A percentile compares a stretch with the other conserved stretches of the same genome.
Conservation (phyloP, 805 yeast species). For the Nakazawaea anatomiae region DNA sequence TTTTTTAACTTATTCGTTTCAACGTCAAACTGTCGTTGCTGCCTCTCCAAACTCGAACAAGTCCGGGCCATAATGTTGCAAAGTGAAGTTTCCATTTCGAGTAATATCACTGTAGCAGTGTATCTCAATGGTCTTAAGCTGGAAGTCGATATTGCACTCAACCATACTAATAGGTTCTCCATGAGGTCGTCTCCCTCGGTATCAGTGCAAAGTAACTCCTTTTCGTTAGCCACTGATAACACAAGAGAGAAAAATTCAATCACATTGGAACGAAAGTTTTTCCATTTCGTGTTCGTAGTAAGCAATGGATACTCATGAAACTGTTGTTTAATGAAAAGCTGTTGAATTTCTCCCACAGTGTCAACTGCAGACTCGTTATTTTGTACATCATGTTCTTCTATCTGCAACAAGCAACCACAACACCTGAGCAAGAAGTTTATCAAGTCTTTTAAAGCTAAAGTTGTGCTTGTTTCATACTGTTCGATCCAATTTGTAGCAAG, state of each 20-base stretch:
- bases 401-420: slow-evolving; percentile 64
- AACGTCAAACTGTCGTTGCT: slow-evolving; percentile 35
- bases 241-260: slow-evolving; percentile 49
- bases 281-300: slow-evolving; percentile 43
- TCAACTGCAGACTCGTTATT: slow-evolving; percentile 65
- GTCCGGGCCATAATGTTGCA: slow-evolving; percentile 41
- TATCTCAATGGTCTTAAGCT: slow-evolving; percentile 66
- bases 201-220: slow-evolving; percentile 46
- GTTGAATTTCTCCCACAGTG: slow-evolving; percentile 68
- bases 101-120: slow-evolving; percentile 53
- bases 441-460: slow-evolving; percentile 50
- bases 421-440: slow-evolving; percentile 64
- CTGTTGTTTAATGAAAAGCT: slow-evolving; percentile 52
- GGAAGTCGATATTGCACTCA: slow-evolving; percentile 65
- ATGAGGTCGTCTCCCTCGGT: slow-evolving; percentile 34
- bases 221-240: slow-evolving; percentile 50
- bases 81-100: slow-evolving; percentile 55
- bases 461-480: slow-evolving; percentile 35
- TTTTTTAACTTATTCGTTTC: slow-evolving; percentile 26
- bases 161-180: slow-evolving; percentile 65
- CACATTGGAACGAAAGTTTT: slow-evolving; percentile 47
- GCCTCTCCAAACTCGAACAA: slow-evolving; percentile 31
- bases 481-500: slow-evolving; percentile 56
- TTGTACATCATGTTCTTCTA: slow-evolving; percentile 70
- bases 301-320: slow-evolving; percentile 66